phyloP scores from a whole-genome alignment of 2,329 filamentous ascomycete species.

The Oidium heveae region DNA sequence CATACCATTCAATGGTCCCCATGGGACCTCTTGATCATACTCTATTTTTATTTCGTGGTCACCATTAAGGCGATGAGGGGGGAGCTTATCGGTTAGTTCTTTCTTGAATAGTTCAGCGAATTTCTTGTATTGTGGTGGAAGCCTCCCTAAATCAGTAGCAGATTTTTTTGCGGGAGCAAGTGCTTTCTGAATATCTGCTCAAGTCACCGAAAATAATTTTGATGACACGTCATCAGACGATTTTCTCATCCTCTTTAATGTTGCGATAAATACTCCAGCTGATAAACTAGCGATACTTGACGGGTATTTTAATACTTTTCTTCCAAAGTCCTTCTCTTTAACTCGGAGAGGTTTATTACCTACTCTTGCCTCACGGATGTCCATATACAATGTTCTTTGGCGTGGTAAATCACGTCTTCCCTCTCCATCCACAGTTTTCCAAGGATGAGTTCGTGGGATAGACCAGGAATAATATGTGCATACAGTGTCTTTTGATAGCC shows the following conservation, averaged over 20 bases:
- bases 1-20: too few species aligned
- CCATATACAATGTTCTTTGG: neutral
- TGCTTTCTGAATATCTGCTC: neutral
- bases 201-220: neutral
- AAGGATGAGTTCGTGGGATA: neutral
- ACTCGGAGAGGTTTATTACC: neutral
- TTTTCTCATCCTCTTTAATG: neutral
- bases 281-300: neutral
- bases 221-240: neutral
- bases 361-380: neutral
- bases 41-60: neutral
- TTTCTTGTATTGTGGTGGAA: too few species aligned
- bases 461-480: neutral
- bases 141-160: too few species aligned
- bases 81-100: too few species aligned
- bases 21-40: neutral
- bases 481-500: too few species aligned
- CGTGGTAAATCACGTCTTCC: neutral
- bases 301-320: neutral
- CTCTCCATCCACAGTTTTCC: neutral
- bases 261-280: neutral
- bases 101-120: too few species aligned
- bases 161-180: too few species aligned
- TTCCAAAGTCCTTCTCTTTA: neutral
- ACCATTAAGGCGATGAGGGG: neutral